phyloP scores from a whole-genome alignment of 2,329 filamentous ascomycete species.

The Fusarium metavorans region DNA sequence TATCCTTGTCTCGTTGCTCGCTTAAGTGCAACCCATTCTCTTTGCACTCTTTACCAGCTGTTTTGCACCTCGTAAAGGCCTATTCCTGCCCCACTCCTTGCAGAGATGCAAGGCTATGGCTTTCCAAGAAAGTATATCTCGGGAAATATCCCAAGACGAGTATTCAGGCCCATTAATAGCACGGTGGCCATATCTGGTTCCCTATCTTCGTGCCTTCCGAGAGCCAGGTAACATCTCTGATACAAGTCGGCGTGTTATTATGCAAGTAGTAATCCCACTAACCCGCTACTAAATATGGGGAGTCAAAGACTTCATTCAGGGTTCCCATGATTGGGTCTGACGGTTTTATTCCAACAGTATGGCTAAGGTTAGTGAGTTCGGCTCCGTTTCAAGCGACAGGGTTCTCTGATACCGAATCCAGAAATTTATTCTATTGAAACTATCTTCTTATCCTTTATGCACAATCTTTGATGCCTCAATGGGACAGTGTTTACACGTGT shows the following conservation, averaged over 20 bases:
- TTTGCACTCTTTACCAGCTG: background rate
- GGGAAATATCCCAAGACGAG: background rate
- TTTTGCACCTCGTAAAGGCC: background rate
- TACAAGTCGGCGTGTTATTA: background rate
- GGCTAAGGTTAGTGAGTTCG: background rate
- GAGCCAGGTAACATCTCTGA: background rate
- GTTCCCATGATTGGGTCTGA: background rate
- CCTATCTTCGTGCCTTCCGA: background rate
- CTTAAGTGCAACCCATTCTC: background rate
- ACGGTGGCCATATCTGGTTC: background rate
- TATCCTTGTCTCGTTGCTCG: background rate
- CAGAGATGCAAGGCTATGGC: background rate
- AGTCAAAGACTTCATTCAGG: background rate
- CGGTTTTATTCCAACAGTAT: background rate
- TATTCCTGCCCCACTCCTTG: background rate
- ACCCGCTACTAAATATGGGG: background rate
- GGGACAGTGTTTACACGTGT: background rate
- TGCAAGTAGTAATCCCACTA: background rate
- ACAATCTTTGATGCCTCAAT: background rate
- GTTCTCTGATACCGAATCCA: background rate
- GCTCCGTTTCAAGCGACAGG: background rate
- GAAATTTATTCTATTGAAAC: background rate
- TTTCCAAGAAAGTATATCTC: background rate
- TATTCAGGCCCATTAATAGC: background rate
- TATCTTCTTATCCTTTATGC: background rate